Evolutionary conservation across 2,329 filamentous ascomycete genomes (phyloP), one percentile per base, ranked within the genome.

Genomic region (Fusarium sp.): DNA sequence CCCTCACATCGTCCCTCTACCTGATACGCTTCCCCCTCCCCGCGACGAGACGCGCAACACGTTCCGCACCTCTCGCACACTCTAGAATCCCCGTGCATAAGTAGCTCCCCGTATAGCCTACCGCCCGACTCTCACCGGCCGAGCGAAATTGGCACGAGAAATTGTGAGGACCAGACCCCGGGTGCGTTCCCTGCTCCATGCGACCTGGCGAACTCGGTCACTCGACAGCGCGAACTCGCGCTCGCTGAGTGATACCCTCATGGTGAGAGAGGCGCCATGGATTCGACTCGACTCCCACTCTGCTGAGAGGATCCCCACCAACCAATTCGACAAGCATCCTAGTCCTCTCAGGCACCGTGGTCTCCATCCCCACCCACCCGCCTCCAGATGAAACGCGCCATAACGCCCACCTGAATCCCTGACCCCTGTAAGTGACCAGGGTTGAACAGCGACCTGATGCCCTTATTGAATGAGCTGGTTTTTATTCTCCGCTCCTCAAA

Each of bases 331-430:
- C 41, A 71, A 54, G 59, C 58, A 52, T 39, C 60, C 72, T 10
- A 45, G 27, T 41, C 37, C 20, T 31, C 27, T 57, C 57, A 24
- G 68, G 54, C 56, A 52, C 60, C 39, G 58, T 52, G 62, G 56
- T 60, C 18, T 13, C 16, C 52, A 58, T 54, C 63, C 45, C 66
- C 62, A 73, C 68, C 67, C 63, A 71, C 67, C 45, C 35, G 45
- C 65, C 57, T 63, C 27, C 24, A 43, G 58, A 29, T 76, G 74
- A 76, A 76, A 76, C 74, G 56, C 74, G 67, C 74, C 72, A 76
- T 76, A 64, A 64, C 66, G 64, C 66, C 69, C 67, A 48, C 64
- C 74, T 71, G 41, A 75, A 27, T 57, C 65, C 74, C 64, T 62
- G 54, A 64, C 64, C 66, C 48, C 65, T 64, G 63, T 33, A 50